Percentiles rank a stretch among this genome's conserved stretches.
These are phyloP conservation scores for Alternaria gansuensis DNA, from an alignment of 2,329 filamentous ascomycete genomes.

Conservation along the genomic window DNA sequence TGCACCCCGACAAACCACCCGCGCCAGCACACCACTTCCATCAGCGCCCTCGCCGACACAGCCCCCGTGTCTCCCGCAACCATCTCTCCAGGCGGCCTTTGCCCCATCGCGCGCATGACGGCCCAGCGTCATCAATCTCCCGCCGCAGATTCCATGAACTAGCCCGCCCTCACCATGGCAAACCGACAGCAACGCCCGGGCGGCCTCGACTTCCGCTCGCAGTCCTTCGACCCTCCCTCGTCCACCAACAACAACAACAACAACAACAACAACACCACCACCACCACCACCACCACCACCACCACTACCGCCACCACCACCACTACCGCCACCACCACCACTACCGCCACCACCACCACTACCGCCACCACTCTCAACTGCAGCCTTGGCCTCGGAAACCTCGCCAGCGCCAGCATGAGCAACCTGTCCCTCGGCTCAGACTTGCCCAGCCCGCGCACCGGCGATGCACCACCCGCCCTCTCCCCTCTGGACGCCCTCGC, in stretches of 20 bases:
- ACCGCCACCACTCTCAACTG: constrained; percentile 23
- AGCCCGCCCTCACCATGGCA: constrained; percentile 33
- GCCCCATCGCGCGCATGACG: constrained; percentile 47
- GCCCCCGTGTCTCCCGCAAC: constrained; percentile 17
- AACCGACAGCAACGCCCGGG: constrained; percentile 45
- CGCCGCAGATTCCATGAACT: constrained; percentile 34
- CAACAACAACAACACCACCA: constrained; percentile 21
- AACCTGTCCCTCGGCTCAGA: constrained; percentile 46
- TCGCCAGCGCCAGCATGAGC: constrained; percentile 44
- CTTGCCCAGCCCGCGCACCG: constrained; percentile 60
- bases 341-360: constrained; percentile 11
- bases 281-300: constrained; percentile 18
- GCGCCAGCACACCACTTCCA: constrained; percentile 2
- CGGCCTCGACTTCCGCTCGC: constrained; percentile 46
- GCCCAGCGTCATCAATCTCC: constrained; percentile 34
- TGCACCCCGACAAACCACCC: constrained; percentile 16
- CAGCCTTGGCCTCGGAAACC: constrained; percentile 20
- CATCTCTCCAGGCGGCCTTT: constrained; percentile 18
- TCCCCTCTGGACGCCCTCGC: constrained; percentile 97
- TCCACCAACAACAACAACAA: constrained; percentile 26
- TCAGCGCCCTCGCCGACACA: constrained; percentile 19
- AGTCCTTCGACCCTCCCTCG: constrained; percentile 44
- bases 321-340: too few species aligned
- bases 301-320: too few species aligned
- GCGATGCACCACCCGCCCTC: constrained; percentile 80